A percentile compares a stretch with the other conserved stretches of the same genome.
Evolutionary conservation across 352 stramenopile species (phyloP).

Genomic region (Elongisporangium anandrum): DNA sequence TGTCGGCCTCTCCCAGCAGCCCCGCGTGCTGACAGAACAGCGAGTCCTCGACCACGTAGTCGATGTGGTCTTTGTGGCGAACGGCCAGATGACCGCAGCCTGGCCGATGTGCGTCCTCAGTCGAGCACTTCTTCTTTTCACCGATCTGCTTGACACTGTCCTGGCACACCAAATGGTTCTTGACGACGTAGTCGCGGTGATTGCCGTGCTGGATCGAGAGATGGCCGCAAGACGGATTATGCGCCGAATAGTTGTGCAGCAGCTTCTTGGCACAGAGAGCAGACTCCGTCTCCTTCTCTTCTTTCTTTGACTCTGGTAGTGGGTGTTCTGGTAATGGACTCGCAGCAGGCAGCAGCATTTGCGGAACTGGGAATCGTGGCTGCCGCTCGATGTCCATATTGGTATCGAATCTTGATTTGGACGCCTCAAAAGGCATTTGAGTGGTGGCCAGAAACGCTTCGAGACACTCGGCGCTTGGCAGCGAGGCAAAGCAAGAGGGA

Average conservation of each 20-base stretch:
- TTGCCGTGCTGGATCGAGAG: constrained; percentile 76
- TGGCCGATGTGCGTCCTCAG: constrained; percentile 47
- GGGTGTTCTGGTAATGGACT: not conserved
- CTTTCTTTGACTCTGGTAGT: not conserved
- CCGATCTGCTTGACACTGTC: constrained; percentile 57
- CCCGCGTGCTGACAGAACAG: constrained; percentile 67
- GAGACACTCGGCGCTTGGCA: constrained; percentile 27
- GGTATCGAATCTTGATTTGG: not conserved
- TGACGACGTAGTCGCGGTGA: constrained; percentile 78
- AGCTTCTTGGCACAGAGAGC: constrained; percentile 22
- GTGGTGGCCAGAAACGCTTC: constrained; percentile 30
- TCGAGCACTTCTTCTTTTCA: constrained; percentile 21
- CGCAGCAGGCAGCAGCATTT: not conserved
- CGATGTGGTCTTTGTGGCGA: constrained; percentile 75
- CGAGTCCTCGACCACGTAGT: constrained; percentile 82
- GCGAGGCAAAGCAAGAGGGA: constrained; percentile 43
- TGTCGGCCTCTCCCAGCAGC: constrained; percentile 46
- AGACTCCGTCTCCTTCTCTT: constrained; percentile 5
- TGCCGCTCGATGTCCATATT: not conserved
- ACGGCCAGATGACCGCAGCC: constrained; percentile 70
- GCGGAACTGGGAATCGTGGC: not conserved
- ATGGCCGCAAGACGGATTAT: constrained; percentile 66
- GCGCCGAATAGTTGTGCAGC: constrained; percentile 48
- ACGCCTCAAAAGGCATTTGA: constrained; percentile 24
- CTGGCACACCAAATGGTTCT: constrained; percentile 79